Evolutionary conservation across 1,139 yeast genomes (phyloP), one percentile per base, ranked within the genome.

Genomic region (Diutina ranongensis): DNA sequence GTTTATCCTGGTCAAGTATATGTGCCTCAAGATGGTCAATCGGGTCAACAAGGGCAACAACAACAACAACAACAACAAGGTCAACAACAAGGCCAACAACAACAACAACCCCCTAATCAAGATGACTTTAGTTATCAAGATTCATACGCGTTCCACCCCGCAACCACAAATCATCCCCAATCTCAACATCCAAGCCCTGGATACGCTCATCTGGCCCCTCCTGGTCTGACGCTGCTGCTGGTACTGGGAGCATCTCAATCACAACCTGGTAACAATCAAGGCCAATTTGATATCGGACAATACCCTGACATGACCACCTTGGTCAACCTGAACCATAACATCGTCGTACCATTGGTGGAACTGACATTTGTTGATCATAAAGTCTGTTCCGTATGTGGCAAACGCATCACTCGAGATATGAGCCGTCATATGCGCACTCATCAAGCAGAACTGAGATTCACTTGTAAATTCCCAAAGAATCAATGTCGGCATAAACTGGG

Each of bases 271-370:
- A 15, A 18, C 7, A 21, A n/a, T 25, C 32, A 22, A 18, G 28
- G 31, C 19, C 32, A 22, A 18, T 38, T 38, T 25, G 42, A 38
- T 21, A 38, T 38, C 9, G 42, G 42, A 31, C 42, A 38, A 44
- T 68, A 63, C 49, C 71, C 72, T 1, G 73, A 68, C 49, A 58
- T 69, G 55, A 68, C 74, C 4, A 62, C 71, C 2, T 55, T 68
- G 54, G 64, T 67, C 35, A 69, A 69, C 50, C 58, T 71, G 35
- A 66, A 68, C 48, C 54, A 63, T 10, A 57, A 55, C 45, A 57
- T 66, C 13, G 57, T 59, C 18, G 60, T 64, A 0, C 74, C 74
- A 8, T 54, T 65, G 48, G 74, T 68, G 15, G 44, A 46, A 25
- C 44, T 44, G 46, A 40, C 49, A 33, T 22, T 25, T 21, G 42